Evolutionary conservation across 108 stramenopile genomes (phyloP).

Genomic region (Conticribra guillardii): DNA sequence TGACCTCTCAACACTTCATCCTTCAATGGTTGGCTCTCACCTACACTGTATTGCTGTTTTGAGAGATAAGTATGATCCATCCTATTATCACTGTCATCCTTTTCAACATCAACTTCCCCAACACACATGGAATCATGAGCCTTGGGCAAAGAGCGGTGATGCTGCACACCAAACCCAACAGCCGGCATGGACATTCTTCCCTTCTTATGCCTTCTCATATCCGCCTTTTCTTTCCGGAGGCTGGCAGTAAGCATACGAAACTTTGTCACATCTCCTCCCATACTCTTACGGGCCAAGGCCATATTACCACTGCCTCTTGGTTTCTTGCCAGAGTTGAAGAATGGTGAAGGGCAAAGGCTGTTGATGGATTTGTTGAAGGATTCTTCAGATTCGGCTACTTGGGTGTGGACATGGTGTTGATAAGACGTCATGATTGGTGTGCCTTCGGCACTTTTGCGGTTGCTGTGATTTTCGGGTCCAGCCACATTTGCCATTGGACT

Average conservation of each 20-base stretch:
- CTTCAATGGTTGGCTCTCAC: too few relatives aligned
- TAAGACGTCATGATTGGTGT: not conserved
- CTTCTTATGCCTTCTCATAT: slow-evolving; percentile 3
- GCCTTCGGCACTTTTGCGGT: too few relatives aligned
- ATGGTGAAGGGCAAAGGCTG: slow-evolving; percentile 40
- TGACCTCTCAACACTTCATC: too few relatives aligned
- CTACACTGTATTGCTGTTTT: too few relatives aligned
- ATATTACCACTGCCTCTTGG: slow-evolving; percentile 7
- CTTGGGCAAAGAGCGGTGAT: too few relatives aligned
- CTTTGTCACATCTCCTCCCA: slow-evolving; percentile 38
- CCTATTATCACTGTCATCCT: too few relatives aligned
- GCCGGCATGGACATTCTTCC: slow-evolving; percentile 28
- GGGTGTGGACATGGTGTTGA: not conserved
- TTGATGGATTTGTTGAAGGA: slow-evolving; percentile 6
- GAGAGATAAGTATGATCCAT: too few relatives aligned
- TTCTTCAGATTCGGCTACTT: not conserved
- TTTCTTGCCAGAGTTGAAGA: slow-evolving; percentile 45
- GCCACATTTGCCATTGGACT: too few relatives aligned
- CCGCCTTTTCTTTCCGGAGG: slow-evolving; percentile 27
- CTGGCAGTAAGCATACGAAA: slow-evolving; percentile 48
- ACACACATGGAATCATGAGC: too few relatives aligned
- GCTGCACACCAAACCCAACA: too few relatives aligned
- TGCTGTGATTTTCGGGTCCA: too few relatives aligned
- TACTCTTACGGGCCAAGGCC: slow-evolving; percentile 33
- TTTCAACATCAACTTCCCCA: too few relatives aligned